phyloP scores from a whole-genome alignment of 768 basidiomycete genomes.

The Pleurotus tuber-regium region DNA sequence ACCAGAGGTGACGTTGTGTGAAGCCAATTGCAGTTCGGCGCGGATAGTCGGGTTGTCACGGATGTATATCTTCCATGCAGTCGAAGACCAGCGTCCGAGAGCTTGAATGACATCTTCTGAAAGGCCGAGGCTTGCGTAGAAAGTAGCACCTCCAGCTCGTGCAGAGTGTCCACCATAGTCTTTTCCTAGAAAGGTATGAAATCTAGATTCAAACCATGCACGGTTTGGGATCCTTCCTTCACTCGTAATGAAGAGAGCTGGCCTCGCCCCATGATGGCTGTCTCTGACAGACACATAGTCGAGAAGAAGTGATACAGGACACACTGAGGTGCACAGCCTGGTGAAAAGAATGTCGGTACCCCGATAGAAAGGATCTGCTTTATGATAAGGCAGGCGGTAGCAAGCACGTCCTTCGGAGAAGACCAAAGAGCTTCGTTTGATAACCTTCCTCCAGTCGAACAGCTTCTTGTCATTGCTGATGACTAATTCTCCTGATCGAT shows the following conservation, averaged over 20 bases:
- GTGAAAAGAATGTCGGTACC: slow-evolving; percentile 23
- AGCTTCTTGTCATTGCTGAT: slow-evolving; percentile 13
- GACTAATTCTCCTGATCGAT: slow-evolving; percentile 22
- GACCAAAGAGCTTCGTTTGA: slow-evolving; percentile 18
- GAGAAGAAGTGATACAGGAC: not conserved
- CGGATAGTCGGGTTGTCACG: slow-evolving; percentile 21
- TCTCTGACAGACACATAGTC: not conserved
- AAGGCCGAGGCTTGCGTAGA: slow-evolving; percentile 25
- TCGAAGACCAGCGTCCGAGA: slow-evolving; percentile 35
- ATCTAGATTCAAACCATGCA: not conserved
- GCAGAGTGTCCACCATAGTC: slow-evolving; percentile 33
- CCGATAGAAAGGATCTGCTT: slow-evolving; percentile 24
- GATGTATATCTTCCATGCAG: slow-evolving; percentile 27
- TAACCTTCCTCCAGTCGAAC: slow-evolving; percentile 24
- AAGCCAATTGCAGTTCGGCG: slow-evolving; percentile 1
- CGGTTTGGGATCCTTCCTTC: not conserved
- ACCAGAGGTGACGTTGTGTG: too few relatives aligned
- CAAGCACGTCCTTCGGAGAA: slow-evolving; percentile 13
- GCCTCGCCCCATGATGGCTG: not conserved
- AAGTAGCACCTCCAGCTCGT: slow-evolving; percentile 37
- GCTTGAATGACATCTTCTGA: slow-evolving; percentile 30
- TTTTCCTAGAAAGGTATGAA: not conserved
- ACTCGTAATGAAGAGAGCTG: not conserved
- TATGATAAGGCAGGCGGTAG: slow-evolving; percentile 29
- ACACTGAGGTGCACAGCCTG: not conserved